A percentile compares a stretch with the other conserved stretches of the same genome.
Evolutionary conservation across 345 rosid genomes (phyloP).

Genomic region (Corchorus olitorius): DNA sequence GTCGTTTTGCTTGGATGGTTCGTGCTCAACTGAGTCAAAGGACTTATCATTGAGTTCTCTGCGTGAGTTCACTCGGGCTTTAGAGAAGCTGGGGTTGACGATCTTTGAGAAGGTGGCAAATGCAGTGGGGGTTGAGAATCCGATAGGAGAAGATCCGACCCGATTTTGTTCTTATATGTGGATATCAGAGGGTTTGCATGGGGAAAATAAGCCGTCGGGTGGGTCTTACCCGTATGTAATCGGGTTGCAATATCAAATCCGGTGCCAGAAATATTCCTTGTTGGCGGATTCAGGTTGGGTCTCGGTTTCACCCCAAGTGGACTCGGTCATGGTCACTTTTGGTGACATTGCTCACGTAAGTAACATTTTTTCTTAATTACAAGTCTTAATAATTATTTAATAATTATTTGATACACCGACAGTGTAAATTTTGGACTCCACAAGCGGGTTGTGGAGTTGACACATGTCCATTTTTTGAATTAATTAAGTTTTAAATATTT

Average conservation of each 20-base stretch:
- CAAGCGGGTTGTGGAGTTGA: too few species aligned
- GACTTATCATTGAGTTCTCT: constrained; percentile 45
- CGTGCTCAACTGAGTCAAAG: constrained; percentile 37
- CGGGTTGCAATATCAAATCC: constrained; percentile 67
- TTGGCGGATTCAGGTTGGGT: constrained; percentile 64
- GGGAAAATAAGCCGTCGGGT: constrained; percentile 40
- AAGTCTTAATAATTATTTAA: neutral
- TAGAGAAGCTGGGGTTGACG: constrained; percentile 61
- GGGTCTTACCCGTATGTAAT: constrained; percentile 75
- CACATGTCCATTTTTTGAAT: too few species aligned
- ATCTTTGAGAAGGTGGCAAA: constrained; percentile 45
- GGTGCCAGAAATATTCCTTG: constrained; percentile 44
- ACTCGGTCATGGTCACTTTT: constrained; percentile 62
- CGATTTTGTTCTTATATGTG: constrained; percentile 56
- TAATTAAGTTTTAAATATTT: too few species aligned
- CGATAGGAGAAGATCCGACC: constrained; percentile 47
- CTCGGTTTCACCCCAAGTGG: constrained; percentile 51
- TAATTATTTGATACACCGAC: too few species aligned
- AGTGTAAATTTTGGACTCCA: too few species aligned
- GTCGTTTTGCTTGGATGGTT: constrained; percentile 58
- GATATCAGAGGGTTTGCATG: constrained; percentile 37
- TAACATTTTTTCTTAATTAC: neutral
- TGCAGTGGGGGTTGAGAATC: constrained; percentile 57
- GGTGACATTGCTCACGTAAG: constrained; percentile 83
- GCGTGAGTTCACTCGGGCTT: constrained; percentile 40